A percentile compares a stretch with the other conserved stretches of the same genome.
Evolutionary conservation across 805 yeast species (phyloP).

Genomic region (Candida namnaoensis): DNA sequence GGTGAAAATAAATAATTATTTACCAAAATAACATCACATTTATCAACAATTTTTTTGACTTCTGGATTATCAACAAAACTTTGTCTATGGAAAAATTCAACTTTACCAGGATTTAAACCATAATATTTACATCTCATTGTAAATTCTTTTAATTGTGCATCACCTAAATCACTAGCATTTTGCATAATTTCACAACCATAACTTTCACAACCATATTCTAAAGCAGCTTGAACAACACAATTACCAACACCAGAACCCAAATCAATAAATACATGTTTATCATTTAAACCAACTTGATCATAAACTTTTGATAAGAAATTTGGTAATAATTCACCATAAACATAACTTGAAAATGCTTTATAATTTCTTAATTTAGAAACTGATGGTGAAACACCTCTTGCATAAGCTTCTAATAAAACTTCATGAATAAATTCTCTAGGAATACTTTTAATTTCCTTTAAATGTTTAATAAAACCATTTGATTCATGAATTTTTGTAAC

Average conservation of each 20-base stretch:
- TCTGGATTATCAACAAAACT: slow-evolving; percentile 62
- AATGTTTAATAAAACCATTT: slow-evolving; percentile 21
- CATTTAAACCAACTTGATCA: slow-evolving; percentile 43
- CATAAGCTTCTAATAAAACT: slow-evolving; percentile 61
- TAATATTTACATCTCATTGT: slow-evolving; percentile 46
- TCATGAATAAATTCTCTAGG: slow-evolving; percentile 51
- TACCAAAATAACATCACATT: slow-evolving; percentile 65
- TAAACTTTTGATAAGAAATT: slow-evolving; percentile 62
- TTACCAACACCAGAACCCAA: slow-evolving; percentile 94
- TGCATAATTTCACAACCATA: slow-evolving; percentile 90
- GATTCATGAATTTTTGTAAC: slow-evolving; percentile 25
- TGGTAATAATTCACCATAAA: slow-evolving; percentile 87
- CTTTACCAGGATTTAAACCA: slow-evolving; percentile 53
- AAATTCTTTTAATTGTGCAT: slow-evolving; percentile 50
- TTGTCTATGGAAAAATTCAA: slow-evolving; percentile 51
- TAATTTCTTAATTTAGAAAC: slow-evolving; percentile 56
- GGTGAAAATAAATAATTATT: slow-evolving; percentile 82
- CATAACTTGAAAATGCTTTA: slow-evolving; percentile 83
- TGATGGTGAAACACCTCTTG: slow-evolving; percentile 72
- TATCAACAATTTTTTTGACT: slow-evolving; percentile 45
- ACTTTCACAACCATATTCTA: slow-evolving; percentile 76
- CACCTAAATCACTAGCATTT: slow-evolving; percentile 65
- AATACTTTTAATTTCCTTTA: slow-evolving; percentile 21
- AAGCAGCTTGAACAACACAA: slow-evolving; percentile 80
- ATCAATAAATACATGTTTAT: slow-evolving; percentile 63